Conservation (phyloP, 1,139 yeast genomes). For the Suhomyces taliae region DNA sequence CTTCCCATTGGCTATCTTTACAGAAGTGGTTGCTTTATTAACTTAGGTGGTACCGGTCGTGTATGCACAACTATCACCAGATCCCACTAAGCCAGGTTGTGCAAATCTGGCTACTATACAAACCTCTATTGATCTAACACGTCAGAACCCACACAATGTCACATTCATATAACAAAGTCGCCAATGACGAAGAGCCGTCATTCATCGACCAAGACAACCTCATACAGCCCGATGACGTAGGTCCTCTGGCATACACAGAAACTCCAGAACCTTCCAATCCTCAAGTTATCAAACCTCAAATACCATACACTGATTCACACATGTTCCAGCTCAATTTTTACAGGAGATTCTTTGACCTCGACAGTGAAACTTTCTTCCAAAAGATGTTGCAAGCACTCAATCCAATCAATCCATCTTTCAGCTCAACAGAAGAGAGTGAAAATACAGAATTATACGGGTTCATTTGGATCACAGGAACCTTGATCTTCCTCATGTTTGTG, state of each 20-base stretch:
- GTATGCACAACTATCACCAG: background rate
- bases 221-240: slow-evolving; percentile 21
- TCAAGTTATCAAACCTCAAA: slow-evolving; percentile 21
- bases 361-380: slow-evolving; percentile 56
- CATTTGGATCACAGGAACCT: slow-evolving; percentile 81
- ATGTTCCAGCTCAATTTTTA: slow-evolving; percentile 58
- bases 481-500: slow-evolving; percentile 70
- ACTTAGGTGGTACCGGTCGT: too few species aligned
- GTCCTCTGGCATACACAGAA: slow-evolving; percentile 4
- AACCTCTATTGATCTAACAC: background rate
- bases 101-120: too few species aligned
- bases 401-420: slow-evolving; percentile 36
- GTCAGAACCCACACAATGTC: slow-evolving; percentile 4
- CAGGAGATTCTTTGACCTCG: slow-evolving; percentile 61
- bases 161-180: slow-evolving; percentile 4
- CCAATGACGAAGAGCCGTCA: slow-evolving; percentile 5
- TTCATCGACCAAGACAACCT: slow-evolving; percentile 14
- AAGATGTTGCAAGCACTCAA: slow-evolving; percentile 46
- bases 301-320: slow-evolving; percentile 31
- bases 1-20: too few species aligned
- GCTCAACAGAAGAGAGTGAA: slow-evolving; percentile 27
- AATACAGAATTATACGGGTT: slow-evolving; percentile 76
- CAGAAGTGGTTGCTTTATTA: too few species aligned
- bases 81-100: background rate
- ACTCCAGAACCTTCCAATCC: slow-evolving; percentile 12